These are phyloP conservation scores for Carnegiea gigantea DNA, from an alignment of 179 eudicot species.

Conservation along the genomic window DNA sequence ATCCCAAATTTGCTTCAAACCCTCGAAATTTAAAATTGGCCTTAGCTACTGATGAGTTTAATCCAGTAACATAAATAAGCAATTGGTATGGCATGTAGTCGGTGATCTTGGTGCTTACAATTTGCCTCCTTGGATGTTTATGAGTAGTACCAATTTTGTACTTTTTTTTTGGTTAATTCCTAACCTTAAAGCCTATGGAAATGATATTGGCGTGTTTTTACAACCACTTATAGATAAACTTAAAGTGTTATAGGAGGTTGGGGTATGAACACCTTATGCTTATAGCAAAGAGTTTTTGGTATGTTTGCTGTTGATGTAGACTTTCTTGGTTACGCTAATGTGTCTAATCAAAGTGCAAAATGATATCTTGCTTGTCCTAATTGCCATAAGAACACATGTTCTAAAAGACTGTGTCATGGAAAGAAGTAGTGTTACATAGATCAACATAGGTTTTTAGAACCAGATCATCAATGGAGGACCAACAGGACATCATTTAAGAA, in stretches of 20 bases:
- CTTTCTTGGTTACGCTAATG: constrained; percentile 10
- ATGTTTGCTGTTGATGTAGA: constrained; percentile 10
- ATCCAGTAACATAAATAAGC: too few species aligned
- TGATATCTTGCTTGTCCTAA: neutral
- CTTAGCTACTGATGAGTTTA: too few species aligned
- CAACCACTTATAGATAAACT: neutral
- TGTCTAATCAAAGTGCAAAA: constrained; percentile 13
- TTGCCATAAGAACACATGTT: neutral
- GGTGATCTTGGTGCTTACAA: neutral
- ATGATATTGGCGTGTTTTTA: constrained; percentile 14
- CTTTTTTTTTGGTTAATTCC: constrained; percentile 3
- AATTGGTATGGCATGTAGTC: neutral
- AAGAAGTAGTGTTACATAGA: too few species aligned
- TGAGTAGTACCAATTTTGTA: neutral
- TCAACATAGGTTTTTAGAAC: too few species aligned
- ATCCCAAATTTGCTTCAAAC: too few species aligned
- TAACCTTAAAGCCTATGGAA: neutral
- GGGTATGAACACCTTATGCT: neutral
- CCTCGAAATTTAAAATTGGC: too few species aligned
- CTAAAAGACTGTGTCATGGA: too few species aligned
- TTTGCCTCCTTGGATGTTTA: constrained; percentile 1
- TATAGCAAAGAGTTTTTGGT: neutral
- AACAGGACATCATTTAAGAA: neutral
- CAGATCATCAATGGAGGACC: too few species aligned
- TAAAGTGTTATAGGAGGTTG: neutral